Evolutionary conservation across 2,329 filamentous ascomycete genomes (phyloP).

Genomic region (Tolypocladium capitatum): DNA sequence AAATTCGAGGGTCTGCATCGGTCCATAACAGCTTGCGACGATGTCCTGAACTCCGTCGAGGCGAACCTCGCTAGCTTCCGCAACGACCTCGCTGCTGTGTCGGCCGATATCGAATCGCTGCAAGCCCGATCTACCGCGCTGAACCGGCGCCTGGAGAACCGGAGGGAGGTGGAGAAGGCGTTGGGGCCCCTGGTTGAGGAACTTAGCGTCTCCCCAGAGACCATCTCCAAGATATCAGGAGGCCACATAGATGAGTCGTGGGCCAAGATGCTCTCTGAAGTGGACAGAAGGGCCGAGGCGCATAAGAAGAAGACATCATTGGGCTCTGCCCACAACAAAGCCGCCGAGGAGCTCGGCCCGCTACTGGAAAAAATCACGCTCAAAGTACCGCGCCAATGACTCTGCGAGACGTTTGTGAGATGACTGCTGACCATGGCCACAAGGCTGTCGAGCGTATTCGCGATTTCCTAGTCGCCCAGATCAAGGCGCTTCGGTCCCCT

Average conservation of each 20-base stretch:
- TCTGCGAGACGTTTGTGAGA: neutral
- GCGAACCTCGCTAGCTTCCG: constrained; percentile 86
- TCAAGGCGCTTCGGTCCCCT: constrained; percentile 84
- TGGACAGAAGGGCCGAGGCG: constrained; percentile 63
- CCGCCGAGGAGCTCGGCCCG: constrained; percentile 70
- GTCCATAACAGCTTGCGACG: constrained; percentile 82
- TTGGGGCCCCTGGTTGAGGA: constrained; percentile 85
- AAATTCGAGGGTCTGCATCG: constrained; percentile 84
- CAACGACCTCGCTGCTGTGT: constrained; percentile 81
- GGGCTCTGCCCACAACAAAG: constrained; percentile 53
- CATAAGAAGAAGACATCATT: constrained; percentile 52
- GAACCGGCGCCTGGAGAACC: constrained; percentile 75
- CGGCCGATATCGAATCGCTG: constrained; percentile 85
- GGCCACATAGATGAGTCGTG: constrained; percentile 83
- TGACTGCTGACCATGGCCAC: constrained; percentile 3
- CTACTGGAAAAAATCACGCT: constrained; percentile 71
- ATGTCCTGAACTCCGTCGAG: constrained; percentile 86
- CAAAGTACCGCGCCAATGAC: constrained; percentile 39
- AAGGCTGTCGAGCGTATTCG: constrained; percentile 89
- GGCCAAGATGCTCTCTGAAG: constrained; percentile 67
- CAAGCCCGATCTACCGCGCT: constrained; percentile 75
- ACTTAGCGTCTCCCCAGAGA: constrained; percentile 70
- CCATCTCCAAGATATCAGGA: constrained; percentile 76
- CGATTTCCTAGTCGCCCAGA: constrained; percentile 86
- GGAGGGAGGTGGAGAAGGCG: constrained; percentile 77